Evolutionary conservation across 352 stramenopile species (phyloP), one percentile per base, ranked within the genome.

Genomic region (Elongisporangium senticosum): DNA sequence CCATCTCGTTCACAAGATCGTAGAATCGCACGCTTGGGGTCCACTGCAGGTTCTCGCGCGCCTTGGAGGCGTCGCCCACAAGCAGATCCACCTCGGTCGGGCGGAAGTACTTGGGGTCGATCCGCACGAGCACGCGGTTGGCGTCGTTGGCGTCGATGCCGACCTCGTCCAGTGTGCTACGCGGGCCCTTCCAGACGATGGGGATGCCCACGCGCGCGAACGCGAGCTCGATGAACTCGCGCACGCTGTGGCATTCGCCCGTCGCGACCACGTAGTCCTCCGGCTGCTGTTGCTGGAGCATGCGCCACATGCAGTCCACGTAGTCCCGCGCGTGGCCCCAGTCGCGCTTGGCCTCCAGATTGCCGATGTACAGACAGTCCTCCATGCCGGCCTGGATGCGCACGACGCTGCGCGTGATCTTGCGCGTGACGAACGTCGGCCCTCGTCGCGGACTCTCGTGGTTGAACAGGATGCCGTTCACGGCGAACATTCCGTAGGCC

Each of bases 391-490:
- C 71, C 52, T 88, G 74, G 72, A 99, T 99, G 33, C 89, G 82
- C 10, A 96, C 96, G 17, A 99, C 96, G 3, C 87, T 95, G 24
- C 89, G 86, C 7, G 96, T 98, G 72, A 99, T 99, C 82, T 99
- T 99, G 63, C 97, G 90, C 3, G 97, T 99, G 23, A 99, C 96
- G 65, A 99, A 99, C 1, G 96, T 99, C 24, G 91, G 93, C 28
- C 97, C 97, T 56, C 97, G 93, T 52, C 97, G 92, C 40, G 97
- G 97, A 61, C 93, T 98, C 72, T 99, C 97, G 75, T 99, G 97
- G 83, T 99, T 99, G 86, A 99, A 99, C 19, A 99, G 71, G 67
- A 99, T 99, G 53, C 97, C 97, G 62, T 99, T 99, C 49, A 94
- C 95, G 13, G 97, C 82, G 63, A 87, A 96, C 83, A 96, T 96